Evolutionary conservation across 208 protist species (phyloP).

Genomic region (Herpetomonas samuelpessoai): DNA sequence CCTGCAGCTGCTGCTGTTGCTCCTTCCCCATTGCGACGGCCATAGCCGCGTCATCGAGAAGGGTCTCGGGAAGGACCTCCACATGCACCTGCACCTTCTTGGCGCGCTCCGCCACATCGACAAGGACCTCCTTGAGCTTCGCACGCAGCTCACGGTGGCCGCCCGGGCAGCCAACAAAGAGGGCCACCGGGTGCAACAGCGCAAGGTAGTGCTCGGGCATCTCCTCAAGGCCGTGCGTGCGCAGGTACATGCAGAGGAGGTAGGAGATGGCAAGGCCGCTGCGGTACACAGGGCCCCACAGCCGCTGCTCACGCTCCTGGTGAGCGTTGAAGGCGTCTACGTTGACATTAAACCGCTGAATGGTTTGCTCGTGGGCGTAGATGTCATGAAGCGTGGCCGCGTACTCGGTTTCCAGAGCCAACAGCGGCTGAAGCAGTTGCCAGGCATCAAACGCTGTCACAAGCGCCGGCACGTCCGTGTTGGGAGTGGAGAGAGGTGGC

Average conservation of each 20-base stretch:
- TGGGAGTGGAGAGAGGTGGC: neutral
- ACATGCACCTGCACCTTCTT: constrained; percentile 66
- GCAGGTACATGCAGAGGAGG: constrained; percentile 61
- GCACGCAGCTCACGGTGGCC: constrained; percentile 72
- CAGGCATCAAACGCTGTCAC: constrained; percentile 12
- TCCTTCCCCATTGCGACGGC: constrained; percentile 9
- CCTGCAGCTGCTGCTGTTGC: too few relatives aligned
- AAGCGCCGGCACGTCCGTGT: neutral
- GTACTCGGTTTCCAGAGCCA: constrained; percentile 34
- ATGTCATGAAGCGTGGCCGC: constrained; percentile 15
- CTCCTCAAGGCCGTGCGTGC: constrained; percentile 38
- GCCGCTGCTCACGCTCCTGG: constrained; percentile 26
- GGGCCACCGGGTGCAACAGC: constrained; percentile 55
- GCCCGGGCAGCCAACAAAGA: constrained; percentile 63
- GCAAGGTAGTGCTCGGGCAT: constrained; percentile 47
- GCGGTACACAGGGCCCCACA: constrained; percentile 71
- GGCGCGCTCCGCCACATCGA: constrained; percentile 69
- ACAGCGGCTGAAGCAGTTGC: constrained; percentile 17
- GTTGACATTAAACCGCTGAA: constrained; percentile 51
- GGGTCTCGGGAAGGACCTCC: constrained; percentile 21
- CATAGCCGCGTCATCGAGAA: constrained; percentile 37
- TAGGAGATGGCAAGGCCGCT: constrained; percentile 60
- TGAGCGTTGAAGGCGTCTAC: constrained; percentile 52
- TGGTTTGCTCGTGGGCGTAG: constrained; percentile 36
- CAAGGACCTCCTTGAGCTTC: constrained; percentile 45